Evolutionary conservation across 805 yeast genomes (phyloP), one percentile per base, ranked within the genome.

Genomic region (Suhomyces kilbournensis): DNA sequence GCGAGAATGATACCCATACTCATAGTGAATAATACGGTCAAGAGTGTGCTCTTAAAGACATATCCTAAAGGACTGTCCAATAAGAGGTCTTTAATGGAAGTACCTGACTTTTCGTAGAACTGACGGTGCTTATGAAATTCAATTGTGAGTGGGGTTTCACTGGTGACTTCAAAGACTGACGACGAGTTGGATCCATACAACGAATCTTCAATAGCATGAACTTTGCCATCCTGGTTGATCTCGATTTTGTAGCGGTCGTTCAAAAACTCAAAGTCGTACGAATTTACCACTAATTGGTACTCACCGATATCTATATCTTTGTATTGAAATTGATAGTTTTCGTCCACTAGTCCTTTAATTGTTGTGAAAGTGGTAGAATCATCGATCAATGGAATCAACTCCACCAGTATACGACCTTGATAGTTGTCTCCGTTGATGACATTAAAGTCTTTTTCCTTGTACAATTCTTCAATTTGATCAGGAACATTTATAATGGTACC

Each of bases 1-100:
- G 69, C 66, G 0, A 56, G 63, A 61, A 69, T 67, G 25, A 72
- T 60, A 10, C 60, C 64, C 30, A 70, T 46, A 26, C 65, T 56
- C 4, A 67, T 54, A 10, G 58, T 49, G 50, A 75, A 74, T 42
- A 73, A 53, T 10, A 69, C 57, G 7, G 78, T 70, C 59, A 70
- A 74, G n/a, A 62, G 39, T 28, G 53, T 62, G 59, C 67, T 75
- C 47, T 60, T 64, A 59, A 75, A 74, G 12, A 75, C 70, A 53
- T 68, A 64, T 7, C 79, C 79, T 38, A 75, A 62, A 3, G 79
- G 79, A 58, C 77, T 68, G 52, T 62, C 64, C 67, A 69, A 55
- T 8, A 75, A 39, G 69, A 74, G 62, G 42, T 66, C 72, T 1
- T 53, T 42, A 19, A 75, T 45, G 14, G 70, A 64, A 14, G 71